Evolutionary conservation across 192 early-diverging fungal genomes (phyloP), one percentile per base, ranked within the genome.

Genomic region (Chytriomyces sp.): DNA sequence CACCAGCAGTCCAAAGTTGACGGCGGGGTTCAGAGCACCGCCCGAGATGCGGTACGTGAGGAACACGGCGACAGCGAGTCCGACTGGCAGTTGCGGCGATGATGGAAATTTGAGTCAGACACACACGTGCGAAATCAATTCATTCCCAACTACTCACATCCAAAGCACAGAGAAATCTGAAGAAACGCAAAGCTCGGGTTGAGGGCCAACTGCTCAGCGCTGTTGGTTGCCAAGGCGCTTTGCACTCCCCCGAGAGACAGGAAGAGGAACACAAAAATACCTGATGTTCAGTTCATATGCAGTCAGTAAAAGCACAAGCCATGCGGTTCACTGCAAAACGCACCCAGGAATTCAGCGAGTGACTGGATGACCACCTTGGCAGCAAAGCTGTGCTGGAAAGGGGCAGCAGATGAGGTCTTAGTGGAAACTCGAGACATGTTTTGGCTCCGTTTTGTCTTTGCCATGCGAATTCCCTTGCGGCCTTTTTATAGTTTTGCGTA

Each of bases 11-110:
- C 85, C 81, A 9, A 92, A 53, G n/a, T 86, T 83, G 43, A 92
- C 82, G 24, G 90, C 88, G 7, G 91, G 89, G 72, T 92, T 92
- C 69, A 92, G 81, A n/a, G 82, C 80, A 8, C 89, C 86, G 10
- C 89, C 91, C 5, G 86, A 90, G 64, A 90, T 84, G n/a, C 83
- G 82, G 57, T 83, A 84, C 64, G 82, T 83, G 7, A 87, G 76
- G 73, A 82, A 85, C 23, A 89, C 60, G 28, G 78, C 74, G 11
- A 83, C 75, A 5, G 83, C 69, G 8, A 91, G 76, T 10, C n/a
- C 16, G 26, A 64, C 53, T 57, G 53, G 13, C 4, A 45, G 65
- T n/a, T n/a, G n/a, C n/a, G n/a, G n/a, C 35, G 10, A 16, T 46
- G 47, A 28, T 45, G 45, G 3, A 3, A 13, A 45, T 5, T 16